phyloP scores from a whole-genome alignment of 2,329 filamentous ascomycete genomes.

The Paecilomyces niveus region DNA sequence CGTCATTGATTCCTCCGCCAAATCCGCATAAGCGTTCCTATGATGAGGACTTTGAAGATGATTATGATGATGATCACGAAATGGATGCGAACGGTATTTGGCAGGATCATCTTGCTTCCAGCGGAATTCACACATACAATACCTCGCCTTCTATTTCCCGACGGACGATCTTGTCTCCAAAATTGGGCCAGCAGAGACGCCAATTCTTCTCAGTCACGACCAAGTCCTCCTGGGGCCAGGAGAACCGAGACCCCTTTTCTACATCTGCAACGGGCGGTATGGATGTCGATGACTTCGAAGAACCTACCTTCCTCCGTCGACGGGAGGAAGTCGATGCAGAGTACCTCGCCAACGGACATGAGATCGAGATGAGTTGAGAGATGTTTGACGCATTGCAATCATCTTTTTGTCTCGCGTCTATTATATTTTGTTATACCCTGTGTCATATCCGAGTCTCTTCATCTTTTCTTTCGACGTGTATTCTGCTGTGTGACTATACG shows the following conservation, averaged over 20 bases:
- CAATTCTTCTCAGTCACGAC: slow-evolving; percentile 6
- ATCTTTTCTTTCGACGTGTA: not conserved
- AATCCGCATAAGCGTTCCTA: slow-evolving; percentile 39
- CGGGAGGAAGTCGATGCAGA: slow-evolving; percentile 33
- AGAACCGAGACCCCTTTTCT: slow-evolving; percentile 16
- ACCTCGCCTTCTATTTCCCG: slow-evolving; percentile 3
- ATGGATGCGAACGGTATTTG: slow-evolving; percentile 16
- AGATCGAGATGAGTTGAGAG: not conserved
- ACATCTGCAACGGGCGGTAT: slow-evolving; percentile 16
- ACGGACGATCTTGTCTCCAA: slow-evolving; percentile 27
- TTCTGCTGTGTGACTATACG: not conserved
- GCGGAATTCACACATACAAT: not conserved
- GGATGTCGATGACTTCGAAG: slow-evolving; percentile 39
- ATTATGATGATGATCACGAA: slow-evolving; percentile 16
- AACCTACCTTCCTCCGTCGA: slow-evolving; percentile 37
- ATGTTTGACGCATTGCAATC: not conserved
- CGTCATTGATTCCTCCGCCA: slow-evolving; percentile 15
- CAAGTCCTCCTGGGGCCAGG: slow-evolving; percentile 17
- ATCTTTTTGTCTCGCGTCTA: not conserved
- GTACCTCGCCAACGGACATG: slow-evolving; percentile 7
- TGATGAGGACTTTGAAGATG: slow-evolving; percentile 31
- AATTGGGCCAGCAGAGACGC: slow-evolving; percentile 20
- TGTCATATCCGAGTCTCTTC: slow-evolving; percentile 1
- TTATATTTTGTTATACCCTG: not conserved
- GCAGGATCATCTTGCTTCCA: slow-evolving; percentile 15